Conservation (phyloP, 2,329 filamentous ascomycete species). For the Pseudogymnoascus sp. region DNA sequence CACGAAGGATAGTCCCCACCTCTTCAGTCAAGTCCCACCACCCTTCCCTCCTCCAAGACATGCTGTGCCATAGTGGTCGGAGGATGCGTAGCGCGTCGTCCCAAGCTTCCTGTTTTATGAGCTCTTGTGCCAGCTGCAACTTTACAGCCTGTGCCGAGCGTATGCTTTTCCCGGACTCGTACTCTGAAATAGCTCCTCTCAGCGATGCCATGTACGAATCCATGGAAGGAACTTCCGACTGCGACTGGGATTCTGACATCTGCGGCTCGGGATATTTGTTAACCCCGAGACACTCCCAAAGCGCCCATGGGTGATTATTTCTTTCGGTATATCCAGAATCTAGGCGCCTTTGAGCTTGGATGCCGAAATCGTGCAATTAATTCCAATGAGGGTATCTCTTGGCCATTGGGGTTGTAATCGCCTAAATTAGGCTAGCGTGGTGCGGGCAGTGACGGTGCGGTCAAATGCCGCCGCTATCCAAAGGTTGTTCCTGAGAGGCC, state of each 20-base stretch:
- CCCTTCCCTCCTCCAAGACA: conserved; percentile 47
- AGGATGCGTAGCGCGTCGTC: conserved; percentile 45
- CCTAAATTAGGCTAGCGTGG: conserved; percentile 5
- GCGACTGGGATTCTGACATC: background rate
- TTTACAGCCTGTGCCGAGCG: conserved; percentile 11
- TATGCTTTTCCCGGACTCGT: background rate
- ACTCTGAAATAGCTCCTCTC: conserved; percentile 4
- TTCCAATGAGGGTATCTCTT: conserved; percentile 6
- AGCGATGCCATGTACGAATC: background rate
- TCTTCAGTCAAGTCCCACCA: conserved; percentile 54
- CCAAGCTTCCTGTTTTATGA: conserved; percentile 43
- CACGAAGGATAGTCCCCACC: conserved; percentile 51
- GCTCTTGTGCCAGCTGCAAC: conserved; percentile 48
- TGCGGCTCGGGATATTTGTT: background rate
- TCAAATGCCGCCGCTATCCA: conserved; percentile 3
- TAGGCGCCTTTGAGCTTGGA: background rate
- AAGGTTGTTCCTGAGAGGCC: conserved; percentile 3
- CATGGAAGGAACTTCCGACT: conserved; percentile 6
- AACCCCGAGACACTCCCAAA: conserved; percentile 7
- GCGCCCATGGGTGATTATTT: conserved; percentile 4
- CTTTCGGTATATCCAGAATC: conserved; percentile 2
- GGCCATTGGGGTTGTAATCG: conserved; percentile 6
- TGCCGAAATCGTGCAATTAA: background rate
- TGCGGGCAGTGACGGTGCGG: conserved; percentile 4
- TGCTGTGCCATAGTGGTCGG: conserved; percentile 47